A percentile compares a stretch with the other conserved stretches of the same genome.
Evolutionary conservation across 352 stramenopile genomes (phyloP).

Genomic region (Phytophthora macrochlamydospora): DNA sequence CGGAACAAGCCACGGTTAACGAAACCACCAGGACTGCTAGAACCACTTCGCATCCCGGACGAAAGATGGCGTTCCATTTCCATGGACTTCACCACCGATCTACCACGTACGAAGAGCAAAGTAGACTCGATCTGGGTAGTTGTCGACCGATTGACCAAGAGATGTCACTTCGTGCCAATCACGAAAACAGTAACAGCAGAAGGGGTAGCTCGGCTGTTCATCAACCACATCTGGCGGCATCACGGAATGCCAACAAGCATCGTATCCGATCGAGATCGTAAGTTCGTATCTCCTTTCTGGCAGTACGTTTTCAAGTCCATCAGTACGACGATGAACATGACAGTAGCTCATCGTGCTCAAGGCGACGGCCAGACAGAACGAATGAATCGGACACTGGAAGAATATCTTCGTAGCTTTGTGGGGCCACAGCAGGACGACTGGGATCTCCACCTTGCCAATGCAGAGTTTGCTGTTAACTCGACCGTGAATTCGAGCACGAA

Average conservation of each 20-base stretch:
- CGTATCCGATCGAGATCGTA: conserved; percentile 10
- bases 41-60: conserved; percentile 1
- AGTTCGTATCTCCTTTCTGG: conserved; percentile 17
- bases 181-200: conserved; percentile 14
- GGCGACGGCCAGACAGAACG: conserved; percentile 16
- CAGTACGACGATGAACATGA: neutral
- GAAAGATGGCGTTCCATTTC: conserved; percentile 10
- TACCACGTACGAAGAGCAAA: neutral
- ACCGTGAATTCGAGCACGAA: neutral
- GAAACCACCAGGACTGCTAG: neutral
- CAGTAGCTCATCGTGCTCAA: conserved; percentile 8
- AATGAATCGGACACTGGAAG: conserved; percentile 13
- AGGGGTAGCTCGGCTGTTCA: conserved; percentile 5
- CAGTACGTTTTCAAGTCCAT: neutral
- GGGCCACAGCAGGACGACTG: conserved; percentile 14
- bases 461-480: neutral
- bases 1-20: conserved; percentile 5
- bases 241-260: conserved; percentile 5
- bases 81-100: conserved; percentile 15
- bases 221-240: no score
- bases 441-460: neutral
- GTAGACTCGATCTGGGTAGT: conserved; percentile 18
- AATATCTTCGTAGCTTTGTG: conserved; percentile 12
- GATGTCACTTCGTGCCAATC: conserved; percentile 1
- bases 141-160: conserved; percentile 13